These are phyloP conservation scores for Petunia axillaris DNA, from an alignment of 257 asterid genomes.

Conservation along the genomic window DNA sequence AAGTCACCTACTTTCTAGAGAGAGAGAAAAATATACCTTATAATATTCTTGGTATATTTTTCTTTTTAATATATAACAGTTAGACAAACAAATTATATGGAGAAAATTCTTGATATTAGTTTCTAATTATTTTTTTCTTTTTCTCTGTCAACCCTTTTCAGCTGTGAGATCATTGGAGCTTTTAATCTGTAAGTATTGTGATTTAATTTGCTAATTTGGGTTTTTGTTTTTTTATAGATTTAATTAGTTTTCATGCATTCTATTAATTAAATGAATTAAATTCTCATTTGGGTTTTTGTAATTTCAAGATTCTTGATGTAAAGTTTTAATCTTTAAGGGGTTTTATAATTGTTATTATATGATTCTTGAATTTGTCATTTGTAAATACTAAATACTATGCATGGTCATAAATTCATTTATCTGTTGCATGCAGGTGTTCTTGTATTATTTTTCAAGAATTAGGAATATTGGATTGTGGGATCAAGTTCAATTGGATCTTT, in stretches of 20 bases:
- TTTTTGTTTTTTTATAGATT: conserved; percentile 24
- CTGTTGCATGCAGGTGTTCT: conserved; percentile 57
- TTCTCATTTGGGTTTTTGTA: conserved; percentile 31
- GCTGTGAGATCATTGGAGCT: conserved; percentile 42
- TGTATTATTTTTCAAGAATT: conserved; percentile 19
- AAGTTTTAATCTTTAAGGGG: conserved; percentile 38
- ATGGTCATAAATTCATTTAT: conserved; percentile 19
- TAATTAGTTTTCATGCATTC: conserved; percentile 24
- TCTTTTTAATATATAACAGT: neutral
- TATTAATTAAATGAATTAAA: conserved; percentile 14
- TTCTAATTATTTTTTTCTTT: conserved; percentile 3
- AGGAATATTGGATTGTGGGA: conserved; percentile 23
- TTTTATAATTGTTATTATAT: conserved; percentile 30
- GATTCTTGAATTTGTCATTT: conserved; percentile 29
- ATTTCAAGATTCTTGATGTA: conserved; percentile 35
- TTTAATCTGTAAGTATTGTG: conserved; percentile 48
- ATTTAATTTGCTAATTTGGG: conserved; percentile 21
- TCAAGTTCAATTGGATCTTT: conserved; percentile 18
- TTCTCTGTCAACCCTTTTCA: conserved; percentile 24
- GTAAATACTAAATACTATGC: neutral
- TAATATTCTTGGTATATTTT: conserved; percentile 46
- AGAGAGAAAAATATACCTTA: conserved; percentile 24
- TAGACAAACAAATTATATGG: neutral
- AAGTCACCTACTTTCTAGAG: conserved; percentile 20
- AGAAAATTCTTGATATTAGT: conserved; percentile 23